Evolutionary conservation across 2,329 filamentous ascomycete genomes (phyloP).

Genomic region (Claviceps arundinis): DNA sequence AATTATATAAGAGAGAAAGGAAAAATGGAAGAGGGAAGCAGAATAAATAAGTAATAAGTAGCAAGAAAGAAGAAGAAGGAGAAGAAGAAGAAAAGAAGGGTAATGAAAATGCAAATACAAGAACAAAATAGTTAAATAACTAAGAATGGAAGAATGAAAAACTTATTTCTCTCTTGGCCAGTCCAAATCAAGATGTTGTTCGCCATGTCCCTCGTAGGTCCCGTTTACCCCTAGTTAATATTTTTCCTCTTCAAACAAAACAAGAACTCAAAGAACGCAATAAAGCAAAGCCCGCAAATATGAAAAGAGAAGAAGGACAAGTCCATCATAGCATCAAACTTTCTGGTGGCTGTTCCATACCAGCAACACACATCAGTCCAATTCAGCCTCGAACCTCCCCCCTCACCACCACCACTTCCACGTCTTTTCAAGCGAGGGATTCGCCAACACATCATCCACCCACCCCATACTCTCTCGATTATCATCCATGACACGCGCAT

Average conservation of each 20-base stretch:
- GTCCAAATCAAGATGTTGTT: no score
- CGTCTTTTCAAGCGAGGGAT: conserved; percentile 19
- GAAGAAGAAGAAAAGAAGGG: not conserved
- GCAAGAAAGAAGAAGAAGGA: not conserved
- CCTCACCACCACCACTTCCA: conserved; percentile 16
- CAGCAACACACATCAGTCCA: no score
- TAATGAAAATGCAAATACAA: not conserved
- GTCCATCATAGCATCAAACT: no score
- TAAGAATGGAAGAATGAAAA: not conserved
- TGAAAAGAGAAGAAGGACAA: no score
- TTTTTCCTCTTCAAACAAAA: no score
- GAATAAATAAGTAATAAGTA: not conserved
- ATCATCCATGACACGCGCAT: conserved; percentile 42
- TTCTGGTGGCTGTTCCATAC: no score
- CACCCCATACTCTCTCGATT: conserved; percentile 39
- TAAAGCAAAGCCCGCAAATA: no score
- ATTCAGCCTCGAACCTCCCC: not conserved
- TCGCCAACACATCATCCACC: conserved; percentile 33
- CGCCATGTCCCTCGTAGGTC: no score
- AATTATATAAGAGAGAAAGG: not conserved
- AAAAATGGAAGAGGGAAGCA: not conserved
- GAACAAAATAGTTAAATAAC: not conserved
- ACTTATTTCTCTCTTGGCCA: no score
- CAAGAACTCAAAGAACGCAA: no score
- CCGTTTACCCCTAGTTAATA: no score